phyloP scores from a whole-genome alignment of 2,329 filamentous ascomycete species.

The Aspergillus sp. region DNA sequence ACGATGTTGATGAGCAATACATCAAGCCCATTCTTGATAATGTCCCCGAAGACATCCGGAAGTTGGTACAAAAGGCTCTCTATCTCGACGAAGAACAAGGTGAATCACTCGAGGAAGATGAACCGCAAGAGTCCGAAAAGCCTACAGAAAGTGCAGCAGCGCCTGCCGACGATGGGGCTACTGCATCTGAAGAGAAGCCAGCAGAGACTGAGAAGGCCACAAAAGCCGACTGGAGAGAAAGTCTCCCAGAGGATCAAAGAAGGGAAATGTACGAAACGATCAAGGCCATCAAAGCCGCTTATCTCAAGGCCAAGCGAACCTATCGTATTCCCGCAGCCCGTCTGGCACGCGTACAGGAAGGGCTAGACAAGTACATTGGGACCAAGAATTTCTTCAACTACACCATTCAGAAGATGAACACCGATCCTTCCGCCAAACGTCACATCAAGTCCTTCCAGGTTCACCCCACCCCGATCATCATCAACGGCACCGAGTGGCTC shows the following conservation, averaged over 20 bases:
- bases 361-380: constrained; percentile 71
- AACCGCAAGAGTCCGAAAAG: constrained; percentile 10
- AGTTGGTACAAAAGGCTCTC: constrained; percentile 37
- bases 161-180: constrained; percentile 3
- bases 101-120: constrained; percentile 25
- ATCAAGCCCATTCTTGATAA: constrained; percentile 63
- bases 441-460: constrained; percentile 89
- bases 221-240: constrained; percentile 7
- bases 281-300: constrained; percentile 73
- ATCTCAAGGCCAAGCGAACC: constrained; percentile 73
- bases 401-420: constrained; percentile 80
- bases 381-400: constrained; percentile 97
- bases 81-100: constrained; percentile 34
- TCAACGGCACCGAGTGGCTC: constrained; percentile 91
- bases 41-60: constrained; percentile 37
- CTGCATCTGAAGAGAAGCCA: constrained; percentile 11
- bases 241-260: constrained; percentile 12
- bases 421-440: constrained; percentile 79
- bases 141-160: constrained; percentile 7
- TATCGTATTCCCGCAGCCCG: constrained; percentile 76
- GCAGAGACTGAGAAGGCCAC: constrained; percentile 7
- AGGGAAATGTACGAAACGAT: constrained; percentile 60
- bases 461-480: constrained; percentile 70
- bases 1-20: constrained; percentile 71
- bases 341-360: constrained; percentile 68